These are phyloP conservation scores for Mesotaenium endlicherianum DNA, from an alignment of 139 green algal species.

Conservation along the genomic window DNA sequence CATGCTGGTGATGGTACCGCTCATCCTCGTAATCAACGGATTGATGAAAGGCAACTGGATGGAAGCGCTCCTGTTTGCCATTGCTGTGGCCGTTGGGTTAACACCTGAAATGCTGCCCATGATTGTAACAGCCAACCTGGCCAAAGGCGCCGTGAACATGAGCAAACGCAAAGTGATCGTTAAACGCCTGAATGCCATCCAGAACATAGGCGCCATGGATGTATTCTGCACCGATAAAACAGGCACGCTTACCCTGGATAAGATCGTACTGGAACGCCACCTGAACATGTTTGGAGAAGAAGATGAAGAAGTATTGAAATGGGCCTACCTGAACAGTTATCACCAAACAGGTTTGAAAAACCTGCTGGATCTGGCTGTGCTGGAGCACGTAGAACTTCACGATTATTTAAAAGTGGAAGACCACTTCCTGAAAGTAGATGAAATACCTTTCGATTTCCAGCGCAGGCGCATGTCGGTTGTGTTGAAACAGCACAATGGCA, in stretches of 20 bases:
- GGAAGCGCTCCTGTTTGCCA: background rate
- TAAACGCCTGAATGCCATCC: conserved; percentile 59
- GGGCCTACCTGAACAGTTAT: conserved; percentile 34
- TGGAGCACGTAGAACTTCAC: background rate
- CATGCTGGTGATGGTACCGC: background rate
- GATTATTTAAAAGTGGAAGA: background rate
- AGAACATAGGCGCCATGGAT: conserved; percentile 26
- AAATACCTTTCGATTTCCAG: conserved; percentile 55
- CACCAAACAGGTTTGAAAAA: conserved; percentile 26
- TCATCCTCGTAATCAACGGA: background rate
- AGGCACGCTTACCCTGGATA: conserved; percentile 34
- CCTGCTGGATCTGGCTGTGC: conserved; percentile 43
- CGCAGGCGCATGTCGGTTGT: conserved; percentile 42
- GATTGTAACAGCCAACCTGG: background rate
- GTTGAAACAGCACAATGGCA: background rate
- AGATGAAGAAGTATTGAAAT: conserved; percentile 1
- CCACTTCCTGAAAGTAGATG: conserved; percentile 25
- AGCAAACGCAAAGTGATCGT: conserved; percentile 71
- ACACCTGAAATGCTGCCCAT: conserved; percentile 6
- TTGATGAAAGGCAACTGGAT: background rate
- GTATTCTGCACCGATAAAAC: conserved; percentile 36
- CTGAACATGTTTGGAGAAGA: background rate
- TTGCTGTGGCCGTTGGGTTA: background rate
- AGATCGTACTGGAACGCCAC: conserved; percentile 10
- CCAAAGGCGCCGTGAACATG: conserved; percentile 28